Evolutionary conservation across 176 grass and related monocot genomes (phyloP).

Genomic region (Saccharum spontaneum): DNA sequence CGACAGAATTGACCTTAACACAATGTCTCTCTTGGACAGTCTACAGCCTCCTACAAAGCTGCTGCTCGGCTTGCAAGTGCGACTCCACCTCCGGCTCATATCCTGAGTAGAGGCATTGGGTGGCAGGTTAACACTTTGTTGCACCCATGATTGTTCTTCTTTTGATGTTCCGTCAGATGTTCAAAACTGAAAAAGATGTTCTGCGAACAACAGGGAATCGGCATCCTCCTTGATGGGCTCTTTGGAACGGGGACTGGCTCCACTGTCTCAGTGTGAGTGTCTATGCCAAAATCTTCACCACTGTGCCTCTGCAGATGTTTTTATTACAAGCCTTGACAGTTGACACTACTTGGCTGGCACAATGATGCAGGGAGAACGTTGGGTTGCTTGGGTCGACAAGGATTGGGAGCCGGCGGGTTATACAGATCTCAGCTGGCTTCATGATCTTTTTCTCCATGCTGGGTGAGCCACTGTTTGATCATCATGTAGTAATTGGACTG

Average conservation of each 20-base stretch:
- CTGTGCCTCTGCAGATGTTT: background rate
- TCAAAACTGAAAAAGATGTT: constrained; percentile 21
- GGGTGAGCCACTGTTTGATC: constrained; percentile 42
- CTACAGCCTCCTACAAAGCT: constrained; percentile 88
- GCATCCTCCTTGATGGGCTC: constrained; percentile 76
- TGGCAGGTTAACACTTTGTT: constrained; percentile 67
- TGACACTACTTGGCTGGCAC: background rate
- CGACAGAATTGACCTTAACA: constrained; percentile 11
- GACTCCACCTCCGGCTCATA: constrained; percentile 87
- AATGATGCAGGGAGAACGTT: constrained; percentile 79
- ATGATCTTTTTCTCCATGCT: constrained; percentile 99
- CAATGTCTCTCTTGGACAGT: constrained; percentile 44
- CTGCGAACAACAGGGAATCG: constrained; percentile 67
- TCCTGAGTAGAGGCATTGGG: constrained; percentile 95
- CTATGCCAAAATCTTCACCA: background rate
- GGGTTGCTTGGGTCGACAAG: constrained; percentile 84
- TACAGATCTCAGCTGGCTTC: constrained; percentile 94
- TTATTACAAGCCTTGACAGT: constrained; percentile 4
- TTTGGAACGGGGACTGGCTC: constrained; percentile 89
- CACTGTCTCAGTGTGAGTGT: constrained; percentile 87
- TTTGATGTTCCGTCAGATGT: background rate
- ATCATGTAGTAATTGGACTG: background rate
- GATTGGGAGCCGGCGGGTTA: constrained; percentile 87
- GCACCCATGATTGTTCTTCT: constrained; percentile 8
- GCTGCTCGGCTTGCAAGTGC: constrained; percentile 88